These are phyloP conservation scores for Tylopilus rubrobrunneus DNA, from an alignment of 768 basidiomycete genomes.

Conservation along the genomic window DNA sequence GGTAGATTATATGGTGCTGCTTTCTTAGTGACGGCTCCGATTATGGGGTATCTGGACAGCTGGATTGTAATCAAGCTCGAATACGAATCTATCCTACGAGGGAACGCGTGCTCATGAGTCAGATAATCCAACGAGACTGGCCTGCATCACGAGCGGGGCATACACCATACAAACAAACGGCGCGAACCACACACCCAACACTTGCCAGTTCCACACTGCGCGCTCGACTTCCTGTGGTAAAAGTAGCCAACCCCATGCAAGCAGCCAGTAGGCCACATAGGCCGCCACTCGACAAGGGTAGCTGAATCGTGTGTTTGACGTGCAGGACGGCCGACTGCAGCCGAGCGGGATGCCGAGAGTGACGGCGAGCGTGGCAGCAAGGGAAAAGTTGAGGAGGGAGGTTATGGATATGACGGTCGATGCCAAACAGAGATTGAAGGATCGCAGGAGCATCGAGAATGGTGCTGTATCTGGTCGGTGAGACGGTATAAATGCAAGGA, in stretches of 20 bases:
- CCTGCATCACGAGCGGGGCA: conserved; percentile 69
- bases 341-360: conserved; percentile 65
- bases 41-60: not conserved
- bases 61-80: not conserved
- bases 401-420: conserved; percentile 84
- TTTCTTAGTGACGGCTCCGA: not conserved
- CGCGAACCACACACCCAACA: conserved; percentile 78
- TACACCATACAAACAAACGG: conserved; percentile 82
- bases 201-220: conserved; percentile 73
- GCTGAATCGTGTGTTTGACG: conserved; percentile 26
- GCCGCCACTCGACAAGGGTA: not conserved
- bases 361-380: conserved; percentile 69
- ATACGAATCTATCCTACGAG: conserved; percentile 1
- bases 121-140: conserved; percentile 50
- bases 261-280: conserved; percentile 39
- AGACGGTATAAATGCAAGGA: conserved; percentile 28
- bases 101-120: not conserved
- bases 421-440: conserved; percentile 75
- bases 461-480: conserved; percentile 32
- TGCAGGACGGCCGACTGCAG: conserved; percentile 25
- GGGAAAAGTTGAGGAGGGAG: conserved; percentile 89
- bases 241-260: conserved; percentile 60
- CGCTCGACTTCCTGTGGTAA: conserved; percentile 41
- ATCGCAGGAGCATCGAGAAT: conserved; percentile 53
- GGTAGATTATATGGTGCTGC: not conserved